Evolutionary conservation across 2,329 filamentous ascomycete species (phyloP), one percentile per base, ranked within the genome.

Genomic region (Beauveria sp.): DNA sequence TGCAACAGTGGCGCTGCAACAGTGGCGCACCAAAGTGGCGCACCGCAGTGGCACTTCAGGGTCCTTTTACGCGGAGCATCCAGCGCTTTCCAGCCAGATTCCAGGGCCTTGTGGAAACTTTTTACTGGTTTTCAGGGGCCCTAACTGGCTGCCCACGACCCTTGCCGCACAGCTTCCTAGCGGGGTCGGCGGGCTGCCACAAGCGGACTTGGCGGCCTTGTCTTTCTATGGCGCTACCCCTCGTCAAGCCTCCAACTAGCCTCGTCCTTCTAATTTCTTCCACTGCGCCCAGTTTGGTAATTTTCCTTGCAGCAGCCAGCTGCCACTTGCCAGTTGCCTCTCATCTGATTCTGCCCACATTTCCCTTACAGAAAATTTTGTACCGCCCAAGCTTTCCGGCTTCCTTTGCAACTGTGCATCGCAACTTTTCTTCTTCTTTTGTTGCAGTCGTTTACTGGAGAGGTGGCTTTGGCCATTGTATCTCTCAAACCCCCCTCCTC

Each of bases 351-450:
- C 18, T 41, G 47, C 56, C 56, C 56, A 52, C 56, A 51, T 44
- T 59, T 53, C 46, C 26, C 18, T 46, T 24, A 20, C n/a, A 52
- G 20, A 53, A 58, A 59, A 59, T 34, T 52, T 59, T 48, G 48
- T 59, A 28, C 48, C 47, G 40, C 56, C 48, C 50, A 34, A 37
- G 20, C 2, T 28, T 22, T 24, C n/a, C 18, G 0, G 7, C 20
- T 37, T 41, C 51, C 46, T 20, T 43, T 51, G 3, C 55, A 48
- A 48, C 55, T 34, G n/a, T 34, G 14, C 9, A 37, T 37, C 44
- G 26, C 7, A 37, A 16, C 26, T 37, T 16, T 24, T 28, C n/a
- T 51, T 34, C 28, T 34, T 24, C 3, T 24, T 50, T 26, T 41
- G 6, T 44, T 10, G 28, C 30, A 40, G 18, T 18, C 14, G 4